Conservation (phyloP, 1,284 basidiomycete genomes). For the Marasmius fiardii region DNA sequence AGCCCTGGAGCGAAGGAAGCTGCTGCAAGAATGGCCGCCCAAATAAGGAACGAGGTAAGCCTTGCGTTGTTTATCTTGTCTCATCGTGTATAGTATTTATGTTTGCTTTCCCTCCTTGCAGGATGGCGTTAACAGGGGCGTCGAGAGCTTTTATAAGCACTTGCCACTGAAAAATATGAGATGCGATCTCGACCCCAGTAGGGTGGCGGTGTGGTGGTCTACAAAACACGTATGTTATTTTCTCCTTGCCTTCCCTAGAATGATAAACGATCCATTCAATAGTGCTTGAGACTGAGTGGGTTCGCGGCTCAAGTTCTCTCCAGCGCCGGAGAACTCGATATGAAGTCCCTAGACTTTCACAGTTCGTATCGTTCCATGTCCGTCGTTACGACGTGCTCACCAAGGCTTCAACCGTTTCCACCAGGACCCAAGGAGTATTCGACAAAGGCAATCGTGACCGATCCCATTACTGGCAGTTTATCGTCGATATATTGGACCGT, state of each 20-base stretch:
- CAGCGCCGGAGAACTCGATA: constrained; percentile 40
- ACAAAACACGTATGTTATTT: constrained; percentile 37
- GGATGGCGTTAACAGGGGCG: constrained; percentile 48
- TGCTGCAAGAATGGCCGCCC: constrained; percentile 46
- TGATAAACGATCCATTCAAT: not conserved
- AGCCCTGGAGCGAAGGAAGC: constrained; percentile 41
- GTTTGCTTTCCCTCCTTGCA: constrained; percentile 16
- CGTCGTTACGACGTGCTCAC: not conserved
- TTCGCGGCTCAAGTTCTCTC: constrained; percentile 50
- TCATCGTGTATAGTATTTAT: not conserved
- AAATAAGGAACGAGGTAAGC: constrained; percentile 50
- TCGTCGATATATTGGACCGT: constrained; percentile 49
- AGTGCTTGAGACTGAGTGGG: constrained; percentile 51
- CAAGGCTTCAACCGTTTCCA: not conserved
- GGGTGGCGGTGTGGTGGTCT: constrained; percentile 59
- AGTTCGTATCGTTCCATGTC: constrained; percentile 28
- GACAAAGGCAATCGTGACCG: constrained; percentile 32
- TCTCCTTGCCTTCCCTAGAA: not conserved
- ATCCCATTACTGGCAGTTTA: constrained; percentile 44
- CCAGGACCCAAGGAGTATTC: constrained; percentile 51
- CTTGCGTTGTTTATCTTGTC: constrained; percentile 8
- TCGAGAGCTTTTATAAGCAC: constrained; percentile 57
- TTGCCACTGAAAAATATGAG: constrained; percentile 61
- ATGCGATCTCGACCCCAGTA: constrained; percentile 51
- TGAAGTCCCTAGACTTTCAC: constrained; percentile 44